Conservation (phyloP, 176 grass and related monocot genomes). For the Elymus sibiricus region DNA sequence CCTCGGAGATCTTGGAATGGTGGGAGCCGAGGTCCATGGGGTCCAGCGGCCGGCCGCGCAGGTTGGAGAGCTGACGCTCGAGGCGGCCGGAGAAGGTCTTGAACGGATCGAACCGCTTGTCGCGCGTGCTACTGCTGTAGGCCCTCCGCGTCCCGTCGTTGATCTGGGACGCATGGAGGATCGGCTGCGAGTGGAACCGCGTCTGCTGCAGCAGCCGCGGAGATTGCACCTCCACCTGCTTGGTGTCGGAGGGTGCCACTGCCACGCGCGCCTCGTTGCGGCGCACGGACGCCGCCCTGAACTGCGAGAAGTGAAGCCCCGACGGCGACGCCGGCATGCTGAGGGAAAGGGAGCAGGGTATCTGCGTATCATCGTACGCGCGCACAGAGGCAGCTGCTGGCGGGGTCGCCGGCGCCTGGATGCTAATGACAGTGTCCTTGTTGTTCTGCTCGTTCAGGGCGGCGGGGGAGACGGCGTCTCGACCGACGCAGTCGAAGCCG, state of each 20-base stretch:
- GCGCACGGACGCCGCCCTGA: slow-evolving; percentile 6
- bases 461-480: not conserved
- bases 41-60: slow-evolving; percentile 58
- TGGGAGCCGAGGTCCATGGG: not conserved
- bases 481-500: slow-evolving; percentile 46
- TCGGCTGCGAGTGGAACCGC: slow-evolving; percentile 66
- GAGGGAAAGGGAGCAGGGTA: slow-evolving; percentile 43
- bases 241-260: not conserved
- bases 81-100: slow-evolving; percentile 94
- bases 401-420: slow-evolving; percentile 16
- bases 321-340: slow-evolving; percentile 78
- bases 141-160: not conserved
- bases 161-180: slow-evolving; percentile 22
- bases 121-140: slow-evolving; percentile 38
- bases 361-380: not conserved
- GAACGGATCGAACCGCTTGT: slow-evolving; percentile 73
- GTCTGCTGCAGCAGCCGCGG: slow-evolving; percentile 47
- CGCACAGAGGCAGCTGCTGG: not conserved
- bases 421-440: slow-evolving; percentile 40
- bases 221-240: not conserved
- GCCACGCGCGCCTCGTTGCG: slow-evolving; percentile 13
- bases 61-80: slow-evolving; percentile 81
- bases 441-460: not conserved
- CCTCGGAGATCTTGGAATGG: slow-evolving; percentile 18
- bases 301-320: slow-evolving; percentile 53